Base-by-base conservation (phyloP, 805 yeast genomes). In the Ogataea angusta region DNA sequence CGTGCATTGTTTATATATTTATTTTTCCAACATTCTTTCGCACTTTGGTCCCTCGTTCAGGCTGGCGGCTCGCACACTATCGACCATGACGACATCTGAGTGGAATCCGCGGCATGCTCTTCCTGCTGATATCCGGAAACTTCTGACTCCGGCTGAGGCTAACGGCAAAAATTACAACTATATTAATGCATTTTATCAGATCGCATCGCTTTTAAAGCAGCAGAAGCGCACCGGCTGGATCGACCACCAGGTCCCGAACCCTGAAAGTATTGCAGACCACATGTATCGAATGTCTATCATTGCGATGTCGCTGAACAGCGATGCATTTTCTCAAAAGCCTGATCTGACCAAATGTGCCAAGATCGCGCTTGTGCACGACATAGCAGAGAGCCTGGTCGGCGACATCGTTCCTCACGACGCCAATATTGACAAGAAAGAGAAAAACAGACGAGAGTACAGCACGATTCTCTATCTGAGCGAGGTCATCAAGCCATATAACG, bases 181-280 rank as follows among this genome's bases (percentile, higher is more conserved):
- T 43, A 57, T 64, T 26, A 54, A 51, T 42, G 65, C 65, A 21
- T 65, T 65, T 36, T 62, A 63, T 35, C 87, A 86, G 56, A 75
- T 88, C 23, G 75, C 87, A 0, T 73, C 82, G 37, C 70, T 80
- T 24, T 69, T 91, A 52, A 91, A 91, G 63, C 69, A 78, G 4
- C 91, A 87, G 56, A 80, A 74, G 51, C 75, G 99, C 59, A 91
- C 99, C 0, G 99, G 99, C 2, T 91, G 98, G 98, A 63, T 91
- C 15, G 91, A 88, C 57, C 78, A 77, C 54, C 73, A 76, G 9
- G 58, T 69, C 13, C 69, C 69, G 1, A 53, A 68, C 18, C 80
- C 82, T 3, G 86, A 88, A 62, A 76, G 85, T 37, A 88, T 89
- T 37, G 76, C 87, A n/a, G 97, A 90, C 63, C 97, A 91, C 62